phyloP scores from a whole-genome alignment of 2,329 filamentous ascomycete species.

The Botrytis deweyae region DNA sequence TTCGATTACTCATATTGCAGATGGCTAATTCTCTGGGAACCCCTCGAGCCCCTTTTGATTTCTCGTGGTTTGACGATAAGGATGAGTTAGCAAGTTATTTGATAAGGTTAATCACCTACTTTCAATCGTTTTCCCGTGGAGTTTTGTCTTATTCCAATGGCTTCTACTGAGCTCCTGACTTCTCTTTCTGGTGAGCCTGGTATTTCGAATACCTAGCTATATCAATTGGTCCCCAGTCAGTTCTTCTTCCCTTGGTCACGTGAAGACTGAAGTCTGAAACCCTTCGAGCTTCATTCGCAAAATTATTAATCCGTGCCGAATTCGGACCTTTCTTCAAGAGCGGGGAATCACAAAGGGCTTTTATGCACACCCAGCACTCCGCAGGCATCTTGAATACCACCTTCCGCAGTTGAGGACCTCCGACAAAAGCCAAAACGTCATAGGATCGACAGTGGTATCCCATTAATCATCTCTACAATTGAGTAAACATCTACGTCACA shows the following conservation, averaged over 20 bases:
- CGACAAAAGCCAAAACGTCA: background rate
- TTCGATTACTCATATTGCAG: too few species aligned
- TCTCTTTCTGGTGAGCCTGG: background rate
- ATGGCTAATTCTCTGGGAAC: too few species aligned
- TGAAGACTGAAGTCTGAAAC: background rate
- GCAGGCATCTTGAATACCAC: background rate
- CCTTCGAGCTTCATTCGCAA: background rate
- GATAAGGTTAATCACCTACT: too few species aligned
- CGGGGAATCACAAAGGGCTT: background rate
- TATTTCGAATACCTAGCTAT: too few species aligned
- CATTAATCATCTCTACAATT: background rate
- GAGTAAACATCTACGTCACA: background rate
- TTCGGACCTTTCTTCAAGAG: background rate
- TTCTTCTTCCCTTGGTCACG: background rate
- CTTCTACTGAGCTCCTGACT: background rate
- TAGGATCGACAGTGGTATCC: background rate
- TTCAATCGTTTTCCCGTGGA: too few species aligned
- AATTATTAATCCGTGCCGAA: background rate
- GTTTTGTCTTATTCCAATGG: background rate
- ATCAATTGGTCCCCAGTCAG: background rate
- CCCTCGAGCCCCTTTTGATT: background rate
- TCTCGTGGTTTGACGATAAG: background rate
- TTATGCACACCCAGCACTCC: background rate
- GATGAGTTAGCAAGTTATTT: too few species aligned
- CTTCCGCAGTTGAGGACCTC: background rate